Evolutionary conservation across 257 asterid species (phyloP), one percentile per base, ranked within the genome.

Genomic region (Jasminum sambac): DNA sequence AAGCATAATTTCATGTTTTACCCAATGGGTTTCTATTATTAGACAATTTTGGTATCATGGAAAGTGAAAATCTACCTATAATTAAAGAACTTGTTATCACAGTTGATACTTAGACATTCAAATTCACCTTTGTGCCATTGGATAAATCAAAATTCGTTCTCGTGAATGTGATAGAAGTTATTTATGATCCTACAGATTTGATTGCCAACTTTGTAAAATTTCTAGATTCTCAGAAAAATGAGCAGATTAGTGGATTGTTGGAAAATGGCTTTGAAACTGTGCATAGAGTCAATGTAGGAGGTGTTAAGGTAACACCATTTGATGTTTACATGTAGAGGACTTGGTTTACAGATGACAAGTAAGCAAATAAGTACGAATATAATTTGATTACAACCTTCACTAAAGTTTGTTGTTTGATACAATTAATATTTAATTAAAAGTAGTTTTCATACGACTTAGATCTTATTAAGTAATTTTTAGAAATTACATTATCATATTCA

Each of bases 241-340:
- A 83, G 79, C 78, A 61, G 82, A 68, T 89, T 46, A 16, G 52
- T 58, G 95, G 96, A 9, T 62, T 95, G 42, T 55, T 83, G 91
- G 81, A 73, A 72, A 85, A 78, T 57, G 96, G 93, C 6, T 86
- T 85, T 25, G 99, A 95, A 81, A 87, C 93, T 59, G 77, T 91
- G 82, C 77, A 88, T 43, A 88, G 99, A 70, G 83, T 91, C 76
- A 95, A 85, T 43, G 84, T 95, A 0, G 99, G 99, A n/a, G 99
- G 99, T 14, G 74, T 79, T 70, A 91, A 89, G 75, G 90, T 95
- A 70, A 95, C 99, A 1, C 99, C 99, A 43, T 91, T 89, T 61
- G 91, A 95, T 36, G 99, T 91, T 80, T 89, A 97, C 13, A n/a
- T 94, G 21, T 91, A 96, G 97, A 94, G 99, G 66, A 86, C 96